Base-by-base conservation (phyloP, 345 rosid species). In the Camelina sativa region DNA sequence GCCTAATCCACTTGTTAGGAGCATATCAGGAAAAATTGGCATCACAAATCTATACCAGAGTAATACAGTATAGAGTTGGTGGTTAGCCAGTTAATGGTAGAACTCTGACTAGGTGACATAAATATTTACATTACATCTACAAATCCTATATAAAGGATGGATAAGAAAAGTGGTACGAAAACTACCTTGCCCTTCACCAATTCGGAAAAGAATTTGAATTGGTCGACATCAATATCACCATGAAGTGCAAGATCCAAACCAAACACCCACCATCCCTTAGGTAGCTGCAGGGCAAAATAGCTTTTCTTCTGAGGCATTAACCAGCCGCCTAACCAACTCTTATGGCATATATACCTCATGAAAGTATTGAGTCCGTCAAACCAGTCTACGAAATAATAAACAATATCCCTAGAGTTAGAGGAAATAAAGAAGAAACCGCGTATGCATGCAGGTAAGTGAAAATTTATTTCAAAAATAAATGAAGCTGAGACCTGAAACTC, bases 311-410 rank as follows among this genome's bases (percentile, higher is more conserved):
- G 99, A 60, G 99, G 99, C 97, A 95, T 95, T 65, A 95, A 77
- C 99, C 99, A 92, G 73, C 99, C 99, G 23, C 99, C 99, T 85
- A 95, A 84, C 99, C 99, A 95, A 83, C 90, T 95, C 81, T 95
- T 92, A 73, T 92, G 98, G 80, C 99, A 95, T 74, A 95, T 92
- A 79, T 86, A 88, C 82, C 99, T 89, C 98, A 95, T 95, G 76
- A 95, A 95, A 72, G 99, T 95, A 78, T 95, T 83, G 74, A 95
- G 94, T 50, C 98, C 99, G 77, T 95, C 99, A 46, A 95, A 95
- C 99, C 99, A 95, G 81, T 95, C 99, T 95, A 20, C 34, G 2
- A 53, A 56, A 44, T 3, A 17, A 51, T 19, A 56, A 69, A 75
- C n/a, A 54, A 8, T 7, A 51, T 66, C 12, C 35, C 25, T 32